Evolutionary conservation across 768 basidiomycete genomes (phyloP).

Genomic region (Auricularia cornea): DNA sequence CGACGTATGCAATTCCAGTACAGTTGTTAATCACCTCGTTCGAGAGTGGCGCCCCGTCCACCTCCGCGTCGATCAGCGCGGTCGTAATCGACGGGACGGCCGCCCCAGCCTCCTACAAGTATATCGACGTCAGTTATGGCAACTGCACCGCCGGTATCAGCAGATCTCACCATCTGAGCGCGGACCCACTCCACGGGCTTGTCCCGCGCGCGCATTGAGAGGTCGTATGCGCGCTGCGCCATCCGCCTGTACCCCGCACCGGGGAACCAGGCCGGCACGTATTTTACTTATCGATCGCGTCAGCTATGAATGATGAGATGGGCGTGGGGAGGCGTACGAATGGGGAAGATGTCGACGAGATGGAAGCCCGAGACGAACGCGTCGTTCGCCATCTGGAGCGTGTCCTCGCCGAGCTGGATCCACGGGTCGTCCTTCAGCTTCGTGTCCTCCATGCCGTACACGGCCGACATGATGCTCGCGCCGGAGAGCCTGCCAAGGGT

Average conservation of each 20-base stretch:
- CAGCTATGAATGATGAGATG: neutral
- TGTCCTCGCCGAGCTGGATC: too few species aligned
- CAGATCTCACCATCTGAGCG: too few species aligned
- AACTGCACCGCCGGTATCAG: too few species aligned
- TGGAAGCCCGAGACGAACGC: neutral
- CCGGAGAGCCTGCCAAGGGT: too few species aligned
- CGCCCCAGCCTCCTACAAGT: too few species aligned
- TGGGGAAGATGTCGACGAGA: conserved; percentile 7
- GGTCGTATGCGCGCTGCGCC: neutral
- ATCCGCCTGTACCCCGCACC: conserved; percentile 11
- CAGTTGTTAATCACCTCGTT: conserved; percentile 44
- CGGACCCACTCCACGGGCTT: conserved; percentile 36
- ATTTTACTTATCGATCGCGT: neutral
- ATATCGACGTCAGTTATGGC: too few species aligned
- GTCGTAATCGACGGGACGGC: too few species aligned
- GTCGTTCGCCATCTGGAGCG: too few species aligned
- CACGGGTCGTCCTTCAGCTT: too few species aligned
- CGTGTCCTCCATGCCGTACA: too few species aligned
- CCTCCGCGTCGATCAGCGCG: conserved; percentile 15
- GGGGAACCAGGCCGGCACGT: conserved; percentile 14
- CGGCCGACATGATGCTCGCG: too few species aligned
- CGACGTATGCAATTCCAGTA: conserved; percentile 30
- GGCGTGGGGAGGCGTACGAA: conserved; percentile 1
- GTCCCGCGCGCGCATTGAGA: conserved; percentile 30
- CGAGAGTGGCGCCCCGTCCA: neutral